These are phyloP conservation scores for Termitomyces sp. DNA, from an alignment of 768 basidiomycete genomes.

Conservation along the genomic window DNA sequence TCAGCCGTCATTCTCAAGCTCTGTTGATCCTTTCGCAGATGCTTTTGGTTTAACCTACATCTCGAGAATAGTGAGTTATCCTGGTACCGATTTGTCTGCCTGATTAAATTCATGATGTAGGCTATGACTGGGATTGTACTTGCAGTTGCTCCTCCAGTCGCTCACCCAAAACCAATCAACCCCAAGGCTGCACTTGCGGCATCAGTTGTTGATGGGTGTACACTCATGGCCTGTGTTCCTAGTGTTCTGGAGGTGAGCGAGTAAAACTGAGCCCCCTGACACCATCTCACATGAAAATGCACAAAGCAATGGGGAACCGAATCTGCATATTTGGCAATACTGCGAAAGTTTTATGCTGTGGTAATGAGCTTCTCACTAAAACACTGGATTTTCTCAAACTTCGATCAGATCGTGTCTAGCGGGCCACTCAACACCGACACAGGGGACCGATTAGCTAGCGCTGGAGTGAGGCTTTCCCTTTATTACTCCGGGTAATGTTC, in stretches of 20 bases:
- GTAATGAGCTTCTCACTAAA: neutral
- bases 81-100: neutral
- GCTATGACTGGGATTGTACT: neutral
- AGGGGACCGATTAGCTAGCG: slow-evolving; percentile 6
- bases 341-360: neutral
- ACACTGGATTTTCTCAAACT: neutral
- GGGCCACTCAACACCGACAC: slow-evolving; percentile 1
- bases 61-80: slow-evolving; percentile 1
- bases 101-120: neutral
- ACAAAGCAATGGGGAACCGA: neutral
- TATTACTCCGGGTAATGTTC: neutral
- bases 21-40: neutral
- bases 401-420: slow-evolving; percentile 1
- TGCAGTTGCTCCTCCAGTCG: neutral
- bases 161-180: neutral
- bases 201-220: neutral
- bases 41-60: slow-evolving; percentile 4
- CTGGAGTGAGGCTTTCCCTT: slow-evolving; percentile 8
- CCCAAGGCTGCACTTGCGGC: neutral
- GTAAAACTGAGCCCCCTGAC: neutral
- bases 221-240: slow-evolving; percentile 5
- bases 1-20: neutral
- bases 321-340: neutral
- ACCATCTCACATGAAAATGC: neutral
- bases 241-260: slow-evolving; percentile 5